These are phyloP conservation scores for Boletus patriciae DNA, from an alignment of 768 basidiomycete genomes.

Conservation along the genomic window DNA sequence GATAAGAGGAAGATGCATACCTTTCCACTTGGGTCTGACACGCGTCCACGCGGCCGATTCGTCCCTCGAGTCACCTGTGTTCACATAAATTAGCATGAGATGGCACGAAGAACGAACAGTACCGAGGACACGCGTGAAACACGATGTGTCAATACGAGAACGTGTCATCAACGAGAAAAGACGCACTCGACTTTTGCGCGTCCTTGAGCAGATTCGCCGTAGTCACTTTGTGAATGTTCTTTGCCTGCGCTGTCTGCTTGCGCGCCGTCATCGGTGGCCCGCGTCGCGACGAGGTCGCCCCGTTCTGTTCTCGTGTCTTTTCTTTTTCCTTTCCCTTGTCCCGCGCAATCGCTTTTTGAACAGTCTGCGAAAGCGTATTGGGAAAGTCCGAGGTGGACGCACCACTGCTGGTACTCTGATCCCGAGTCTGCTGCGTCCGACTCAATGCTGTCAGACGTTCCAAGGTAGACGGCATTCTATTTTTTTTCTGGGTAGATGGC, in stretches of 20 bases:
- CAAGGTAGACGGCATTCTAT: too few species aligned
- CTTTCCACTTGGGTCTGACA: constrained; percentile 12
- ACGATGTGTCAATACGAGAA: not conserved
- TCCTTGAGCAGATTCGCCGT: constrained; percentile 11
- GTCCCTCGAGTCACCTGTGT: constrained; percentile 4
- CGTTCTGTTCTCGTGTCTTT: not conserved
- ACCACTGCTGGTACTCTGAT: not conserved
- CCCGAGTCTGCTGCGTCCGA: not conserved
- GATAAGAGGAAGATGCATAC: not conserved
- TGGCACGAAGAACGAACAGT: not conserved
- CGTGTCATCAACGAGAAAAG: not conserved
- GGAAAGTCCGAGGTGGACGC: constrained; percentile 21
- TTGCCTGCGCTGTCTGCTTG: constrained; percentile 11
- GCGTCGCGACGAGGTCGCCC: not conserved
- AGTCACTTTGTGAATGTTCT: constrained; percentile 10
- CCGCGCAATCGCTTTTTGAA: not conserved
- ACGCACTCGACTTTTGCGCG: constrained; percentile 26
- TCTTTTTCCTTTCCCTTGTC: constrained; percentile 8
- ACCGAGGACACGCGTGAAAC: not conserved
- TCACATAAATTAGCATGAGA: not conserved
- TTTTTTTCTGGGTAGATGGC: not conserved
- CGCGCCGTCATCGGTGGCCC: constrained; percentile 7
- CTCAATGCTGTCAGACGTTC: not conserved
- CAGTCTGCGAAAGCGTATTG: constrained; percentile 16
- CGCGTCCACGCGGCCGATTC: constrained; percentile 20